Evolutionary conservation across 169 alveolate species (phyloP), one percentile per base, ranked within the genome.

Genomic region (Plasmodium malariae): DNA sequence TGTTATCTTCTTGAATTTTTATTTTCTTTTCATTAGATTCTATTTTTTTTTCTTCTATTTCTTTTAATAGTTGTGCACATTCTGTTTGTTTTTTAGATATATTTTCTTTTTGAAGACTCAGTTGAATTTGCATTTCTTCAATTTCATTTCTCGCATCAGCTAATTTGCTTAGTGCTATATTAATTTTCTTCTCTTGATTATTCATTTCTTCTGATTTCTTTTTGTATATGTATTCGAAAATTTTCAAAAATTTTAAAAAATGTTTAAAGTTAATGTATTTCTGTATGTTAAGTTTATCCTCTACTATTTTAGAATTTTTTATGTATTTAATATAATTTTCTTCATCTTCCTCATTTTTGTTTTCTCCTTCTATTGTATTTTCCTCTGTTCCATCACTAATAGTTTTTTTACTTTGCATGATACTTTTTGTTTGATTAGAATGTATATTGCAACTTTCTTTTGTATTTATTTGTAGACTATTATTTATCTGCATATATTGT

Each of bases 1-100:
- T 97, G 60, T 96, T 94, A 87, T 97, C 99, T 12, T 96, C 96
- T 73, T 97, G 98, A 26, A 98, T 98, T 94, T 95, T 86, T 45
- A 37, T 83, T 37, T 86, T 86, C 43, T 86, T 86, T 26, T 86
- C 87, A 70, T 86, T 68, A 3, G 92, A 86, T 55, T 86, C 92
- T 59, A 93, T 88, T 95, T 96, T 91, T 37, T 96, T 96, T 87
- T 94, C 93, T 24, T 94, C 96, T 71, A 95, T 95, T 80, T 94
- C 96, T 49, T 95, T 96, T 93, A 96, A 94, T 32, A 97, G 87
- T 54, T 94, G 97, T 54, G 97, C 98, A 45, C 97, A 94, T 70
- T 95, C 97, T 87, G 95, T 95, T 74, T 96, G 95, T 65, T 95
- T 91, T 88, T 96, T 96, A 30, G 95, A 93, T 43, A 96, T 96